Evolutionary conservation across 2,329 filamentous ascomycete species (phyloP).

Genomic region (Botrytis tulipae): DNA sequence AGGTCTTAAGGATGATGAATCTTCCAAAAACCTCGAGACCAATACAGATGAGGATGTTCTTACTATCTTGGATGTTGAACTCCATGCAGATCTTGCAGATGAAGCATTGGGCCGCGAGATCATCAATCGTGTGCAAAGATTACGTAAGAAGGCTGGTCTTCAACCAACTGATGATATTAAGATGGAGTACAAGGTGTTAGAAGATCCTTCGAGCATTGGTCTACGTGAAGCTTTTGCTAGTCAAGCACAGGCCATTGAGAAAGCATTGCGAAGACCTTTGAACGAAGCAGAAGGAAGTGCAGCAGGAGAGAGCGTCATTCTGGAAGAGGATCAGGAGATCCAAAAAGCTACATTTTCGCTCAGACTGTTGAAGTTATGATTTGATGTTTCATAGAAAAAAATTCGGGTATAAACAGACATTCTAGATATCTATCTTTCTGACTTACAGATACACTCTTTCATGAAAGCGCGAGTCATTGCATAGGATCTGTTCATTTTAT

Average conservation of each 20-base stretch:
- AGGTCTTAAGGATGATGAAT: conserved; percentile 69
- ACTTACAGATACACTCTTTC: background rate
- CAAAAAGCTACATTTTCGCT: conserved; percentile 79
- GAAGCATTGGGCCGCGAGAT: conserved; percentile 91
- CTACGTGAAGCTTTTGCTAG: conserved; percentile 67
- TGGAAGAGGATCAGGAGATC: conserved; percentile 81
- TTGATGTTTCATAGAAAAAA: conserved; percentile 7
- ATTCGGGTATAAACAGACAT: background rate
- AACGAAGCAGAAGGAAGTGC: background rate
- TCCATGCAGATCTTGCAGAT: conserved; percentile 81
- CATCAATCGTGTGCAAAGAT: conserved; percentile 85
- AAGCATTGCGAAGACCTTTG: conserved; percentile 67
- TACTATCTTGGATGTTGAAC: conserved; percentile 79
- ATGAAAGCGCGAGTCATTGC: background rate
- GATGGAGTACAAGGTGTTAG: conserved; percentile 85
- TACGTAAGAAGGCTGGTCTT: conserved; percentile 91
- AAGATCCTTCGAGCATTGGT: conserved; percentile 75
- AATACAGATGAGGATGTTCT: conserved; percentile 89
- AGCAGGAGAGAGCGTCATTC: conserved; percentile 57
- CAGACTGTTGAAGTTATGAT: conserved; percentile 70
- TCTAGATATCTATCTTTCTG: conserved; percentile 5
- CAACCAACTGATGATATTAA: conserved; percentile 90
- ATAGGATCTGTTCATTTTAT: background rate
- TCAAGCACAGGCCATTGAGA: conserved; percentile 69
- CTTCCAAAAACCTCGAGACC: conserved; percentile 73